Evolutionary conservation across 2,329 filamentous ascomycete species (phyloP).

Genomic region (Volutella citrinella): DNA sequence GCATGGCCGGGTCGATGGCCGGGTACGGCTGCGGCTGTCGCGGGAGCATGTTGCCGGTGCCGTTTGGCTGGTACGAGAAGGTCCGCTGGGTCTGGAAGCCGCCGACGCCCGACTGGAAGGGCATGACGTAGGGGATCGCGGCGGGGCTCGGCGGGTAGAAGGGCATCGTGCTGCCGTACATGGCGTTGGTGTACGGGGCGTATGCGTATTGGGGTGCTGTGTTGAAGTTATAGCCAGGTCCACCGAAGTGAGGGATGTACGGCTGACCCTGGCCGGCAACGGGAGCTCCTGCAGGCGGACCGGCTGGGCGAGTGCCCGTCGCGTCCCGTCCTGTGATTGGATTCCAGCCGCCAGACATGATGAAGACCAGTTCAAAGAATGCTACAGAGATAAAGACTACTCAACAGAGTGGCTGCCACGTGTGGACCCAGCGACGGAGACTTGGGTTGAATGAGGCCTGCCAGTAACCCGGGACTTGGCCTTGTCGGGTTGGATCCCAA

Average conservation of each 20-base stretch:
- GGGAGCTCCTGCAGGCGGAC: slow-evolving; percentile 32
- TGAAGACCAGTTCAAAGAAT: too few species aligned
- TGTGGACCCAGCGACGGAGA: slow-evolving; percentile 33
- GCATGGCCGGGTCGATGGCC: slow-evolving; percentile 41
- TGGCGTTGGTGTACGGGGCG: slow-evolving; percentile 17
- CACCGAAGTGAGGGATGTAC: slow-evolving; percentile 36
- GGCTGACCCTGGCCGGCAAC: slow-evolving; percentile 34
- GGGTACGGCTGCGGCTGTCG: slow-evolving; percentile 43
- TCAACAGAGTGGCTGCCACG: slow-evolving; percentile 32
- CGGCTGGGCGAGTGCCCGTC: slow-evolving; percentile 28
- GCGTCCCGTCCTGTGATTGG: slow-evolving; percentile 37
- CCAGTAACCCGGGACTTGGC: slow-evolving; percentile 33
- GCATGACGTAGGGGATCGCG: slow-evolving; percentile 10
- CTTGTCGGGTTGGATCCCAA: slow-evolving; percentile 30
- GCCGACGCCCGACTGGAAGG: slow-evolving; percentile 10
- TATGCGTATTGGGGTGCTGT: slow-evolving; percentile 16
- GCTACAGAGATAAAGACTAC: background rate
- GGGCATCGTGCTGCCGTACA: slow-evolving; percentile 23
- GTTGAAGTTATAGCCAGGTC: slow-evolving; percentile 32
- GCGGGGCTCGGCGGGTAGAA: background rate
- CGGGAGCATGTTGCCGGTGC: slow-evolving; percentile 30
- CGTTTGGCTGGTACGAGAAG: slow-evolving; percentile 37
- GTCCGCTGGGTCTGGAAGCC: slow-evolving; percentile 26
- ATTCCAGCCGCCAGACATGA: slow-evolving; percentile 40
- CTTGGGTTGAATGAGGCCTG: slow-evolving; percentile 29